These are phyloP conservation scores for Przewalskia tangutica DNA, from an alignment of 257 asterid genomes.

Conservation along the genomic window DNA sequence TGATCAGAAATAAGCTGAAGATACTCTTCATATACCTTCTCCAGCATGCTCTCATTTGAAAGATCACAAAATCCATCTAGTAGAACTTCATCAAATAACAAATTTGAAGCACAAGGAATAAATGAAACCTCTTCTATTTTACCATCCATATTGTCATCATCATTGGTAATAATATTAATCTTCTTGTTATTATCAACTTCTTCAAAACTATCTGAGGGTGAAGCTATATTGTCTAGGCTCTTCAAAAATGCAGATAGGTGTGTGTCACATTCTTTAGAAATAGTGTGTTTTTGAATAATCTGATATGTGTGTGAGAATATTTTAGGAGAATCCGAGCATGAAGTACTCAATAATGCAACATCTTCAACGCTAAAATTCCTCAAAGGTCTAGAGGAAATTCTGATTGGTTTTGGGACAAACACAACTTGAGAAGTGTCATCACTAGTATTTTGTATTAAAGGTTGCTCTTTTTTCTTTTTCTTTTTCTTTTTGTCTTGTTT, in stretches of 20 bases:
- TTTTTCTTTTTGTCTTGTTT: background rate
- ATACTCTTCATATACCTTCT: slow-evolving; percentile 19
- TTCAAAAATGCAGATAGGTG: background rate
- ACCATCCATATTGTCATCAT: background rate
- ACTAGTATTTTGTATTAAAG: background rate
- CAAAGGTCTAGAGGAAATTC: background rate
- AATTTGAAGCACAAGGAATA: background rate
- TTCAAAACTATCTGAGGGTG: background rate
- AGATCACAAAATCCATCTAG: background rate
- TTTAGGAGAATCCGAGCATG: background rate
- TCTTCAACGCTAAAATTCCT: background rate
- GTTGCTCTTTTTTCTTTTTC: background rate
- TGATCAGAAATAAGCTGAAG: slow-evolving; percentile 12
- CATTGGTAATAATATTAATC: background rate
- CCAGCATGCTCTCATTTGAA: background rate
- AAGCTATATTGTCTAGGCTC: background rate
- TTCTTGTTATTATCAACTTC: background rate
- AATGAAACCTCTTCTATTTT: background rate
- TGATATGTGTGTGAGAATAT: background rate
- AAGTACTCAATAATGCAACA: background rate
- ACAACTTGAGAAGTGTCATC: background rate
- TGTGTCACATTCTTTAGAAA: background rate
- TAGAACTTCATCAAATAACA: background rate
- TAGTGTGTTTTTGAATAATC: background rate
- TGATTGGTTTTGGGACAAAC: slow-evolving; percentile 2